Conservation (phyloP, 129 eudicot genomes). For the Centrapalus pauciflorus region DNA sequence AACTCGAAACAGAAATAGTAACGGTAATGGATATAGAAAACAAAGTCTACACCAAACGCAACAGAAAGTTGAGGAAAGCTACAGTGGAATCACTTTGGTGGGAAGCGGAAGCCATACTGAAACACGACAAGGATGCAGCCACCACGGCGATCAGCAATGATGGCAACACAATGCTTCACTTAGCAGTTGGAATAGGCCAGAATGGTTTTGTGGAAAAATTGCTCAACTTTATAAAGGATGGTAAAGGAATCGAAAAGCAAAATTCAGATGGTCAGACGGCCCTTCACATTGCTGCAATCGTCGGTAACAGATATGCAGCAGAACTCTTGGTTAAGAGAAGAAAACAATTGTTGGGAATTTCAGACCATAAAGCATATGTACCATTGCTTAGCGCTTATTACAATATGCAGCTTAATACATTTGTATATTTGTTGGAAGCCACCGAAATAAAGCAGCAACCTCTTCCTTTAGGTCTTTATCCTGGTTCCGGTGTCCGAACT, state of each 20-base stretch:
- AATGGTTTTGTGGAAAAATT: background rate
- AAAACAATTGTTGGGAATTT: background rate
- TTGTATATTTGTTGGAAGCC: background rate
- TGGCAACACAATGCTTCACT: constrained; percentile 12
- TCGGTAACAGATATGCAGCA: constrained; percentile 12
- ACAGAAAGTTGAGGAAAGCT: background rate
- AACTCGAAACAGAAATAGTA: background rate
- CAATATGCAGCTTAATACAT: background rate
- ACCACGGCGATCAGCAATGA: background rate
- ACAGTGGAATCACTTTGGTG: constrained; percentile 6
- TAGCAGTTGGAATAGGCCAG: constrained; percentile 12
- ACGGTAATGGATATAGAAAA: background rate
- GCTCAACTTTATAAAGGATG: background rate
- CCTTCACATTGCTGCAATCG: constrained; percentile 14
- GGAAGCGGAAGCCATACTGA: constrained; percentile 18
- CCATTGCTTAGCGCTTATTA: background rate
- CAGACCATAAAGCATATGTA: background rate
- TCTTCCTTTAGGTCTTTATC: background rate
- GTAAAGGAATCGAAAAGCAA: background rate
- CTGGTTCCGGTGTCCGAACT: background rate
- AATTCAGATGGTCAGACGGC: constrained; percentile 10
- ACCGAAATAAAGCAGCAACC: background rate
- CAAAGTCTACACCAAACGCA: background rate
- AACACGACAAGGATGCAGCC: background rate
- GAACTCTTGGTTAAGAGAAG: background rate